Conservation (phyloP, 345 rosid species). For the Populus deltoides region DNA sequence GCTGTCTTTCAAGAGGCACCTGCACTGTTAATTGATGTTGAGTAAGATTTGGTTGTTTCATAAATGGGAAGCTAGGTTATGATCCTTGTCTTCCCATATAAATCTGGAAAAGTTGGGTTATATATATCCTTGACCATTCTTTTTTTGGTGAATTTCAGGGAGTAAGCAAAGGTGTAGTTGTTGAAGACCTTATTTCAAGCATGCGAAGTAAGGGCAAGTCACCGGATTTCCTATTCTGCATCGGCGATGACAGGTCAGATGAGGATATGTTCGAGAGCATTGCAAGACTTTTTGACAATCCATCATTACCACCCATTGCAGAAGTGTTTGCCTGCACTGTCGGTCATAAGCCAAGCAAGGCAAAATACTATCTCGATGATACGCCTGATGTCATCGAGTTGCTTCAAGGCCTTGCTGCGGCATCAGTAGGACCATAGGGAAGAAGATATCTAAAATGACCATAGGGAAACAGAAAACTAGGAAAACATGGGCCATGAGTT, state of each 20-base stretch:
- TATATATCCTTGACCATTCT: neutral
- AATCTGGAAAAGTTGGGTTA: neutral
- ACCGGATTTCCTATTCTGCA: constrained; percentile 70
- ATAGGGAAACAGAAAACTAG: neutral
- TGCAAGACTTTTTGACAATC: constrained; percentile 30
- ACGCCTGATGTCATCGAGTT: constrained; percentile 51
- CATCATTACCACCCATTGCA: constrained; percentile 37
- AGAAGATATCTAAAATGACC: neutral
- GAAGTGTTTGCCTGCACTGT: constrained; percentile 77
- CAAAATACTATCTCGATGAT: constrained; percentile 75
- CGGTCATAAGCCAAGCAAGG: constrained; percentile 90
- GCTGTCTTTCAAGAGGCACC: neutral
- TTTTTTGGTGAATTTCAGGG: constrained; percentile 44
- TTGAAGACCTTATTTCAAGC: constrained; percentile 55
- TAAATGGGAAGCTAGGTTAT: neutral
- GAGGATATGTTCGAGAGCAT: constrained; percentile 88
- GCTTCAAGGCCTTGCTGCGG: constrained; percentile 54
- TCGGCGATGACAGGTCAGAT: constrained; percentile 80
- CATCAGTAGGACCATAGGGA: constrained; percentile 24
- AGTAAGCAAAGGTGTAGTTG: constrained; percentile 69
- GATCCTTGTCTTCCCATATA: neutral
- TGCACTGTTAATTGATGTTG: neutral
- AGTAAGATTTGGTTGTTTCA: neutral
- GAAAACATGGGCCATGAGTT: neutral
- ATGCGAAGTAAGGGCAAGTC: constrained; percentile 45